Percentiles rank a stretch among this genome's conserved stretches.
These are phyloP conservation scores for Oleoguttula mirabilis DNA, from an alignment of 495 filamentous ascomycete genomes.

Conservation along the genomic window DNA sequence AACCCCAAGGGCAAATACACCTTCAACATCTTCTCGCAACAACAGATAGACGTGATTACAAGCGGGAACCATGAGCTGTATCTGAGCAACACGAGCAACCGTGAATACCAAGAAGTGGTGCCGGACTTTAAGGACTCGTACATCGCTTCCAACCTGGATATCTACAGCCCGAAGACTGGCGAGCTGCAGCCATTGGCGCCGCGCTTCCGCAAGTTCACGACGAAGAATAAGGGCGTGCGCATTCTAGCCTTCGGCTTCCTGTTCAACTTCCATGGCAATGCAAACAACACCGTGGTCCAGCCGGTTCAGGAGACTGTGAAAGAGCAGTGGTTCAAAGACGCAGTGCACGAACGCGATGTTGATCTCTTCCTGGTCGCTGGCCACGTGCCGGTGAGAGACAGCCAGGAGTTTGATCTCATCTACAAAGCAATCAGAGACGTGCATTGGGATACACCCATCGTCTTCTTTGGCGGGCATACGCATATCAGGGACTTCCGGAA, in stretches of 20 bases:
- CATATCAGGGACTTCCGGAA: constrained; percentile 77
- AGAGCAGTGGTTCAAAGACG: constrained; percentile 79
- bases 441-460: constrained; percentile 71
- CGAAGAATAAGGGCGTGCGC: constrained; percentile 71
- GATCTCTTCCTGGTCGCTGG: constrained; percentile 83
- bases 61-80: constrained; percentile 96
- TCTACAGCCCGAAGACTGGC: constrained; percentile 56
- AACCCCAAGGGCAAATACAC: constrained; percentile 77
- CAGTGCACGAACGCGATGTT: constrained; percentile 63
- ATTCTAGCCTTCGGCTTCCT: constrained; percentile 86
- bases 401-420: constrained; percentile 63
- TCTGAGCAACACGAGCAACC: constrained; percentile 57
- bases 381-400: constrained; percentile 65
- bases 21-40: constrained; percentile 70
- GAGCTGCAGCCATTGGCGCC: constrained; percentile 64
- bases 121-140: constrained; percentile 67
- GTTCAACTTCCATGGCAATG: constrained; percentile 82
- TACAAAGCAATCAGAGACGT: constrained; percentile 66
- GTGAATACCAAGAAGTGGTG: constrained; percentile 66
- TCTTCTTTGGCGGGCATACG: constrained; percentile 86
- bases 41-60: constrained; percentile 72
- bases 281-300: constrained; percentile 77
- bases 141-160: constrained; percentile 85
- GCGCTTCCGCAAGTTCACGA: constrained; percentile 76
- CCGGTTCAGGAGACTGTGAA: constrained; percentile 65